Evolutionary conservation across 331 rosid genomes (phyloP), one percentile per base, ranked within the genome.

Genomic region (Quercus phellos): DNA sequence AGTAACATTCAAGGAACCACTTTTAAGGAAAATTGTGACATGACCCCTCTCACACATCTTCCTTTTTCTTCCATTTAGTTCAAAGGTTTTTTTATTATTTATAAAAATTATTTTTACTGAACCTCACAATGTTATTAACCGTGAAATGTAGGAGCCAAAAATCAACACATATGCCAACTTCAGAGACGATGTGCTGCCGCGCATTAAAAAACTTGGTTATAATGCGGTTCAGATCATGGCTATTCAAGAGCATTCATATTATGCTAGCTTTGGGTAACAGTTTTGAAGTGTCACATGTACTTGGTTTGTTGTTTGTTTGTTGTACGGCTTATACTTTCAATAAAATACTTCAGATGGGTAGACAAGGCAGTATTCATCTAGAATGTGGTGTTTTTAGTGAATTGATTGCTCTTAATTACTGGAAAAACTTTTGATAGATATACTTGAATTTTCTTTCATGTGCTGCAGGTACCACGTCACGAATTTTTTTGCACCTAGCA

Each of bases 211-310:
- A 75, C 99, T 95, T 83, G 99, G 99, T 70, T 95, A 95, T 82
- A 95, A 95, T 88, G 96, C 98, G 76, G 98, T 95, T 78, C 98
- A 94, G 88, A 89, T 94, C 74, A 94, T 94, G 98, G 98, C 98
- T 81, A 89, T 94, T 75, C 98, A 94, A 85, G 98, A 94, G 80
- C 98, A 94, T 83, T 86, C 98, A 74, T 94, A 94, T 78, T 94
- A 94, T 82, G 98, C 98, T 70, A 89, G 98, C 90, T 94, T 94
- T 86, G 98, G 98, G 98, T 94, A 86, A 74, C 74, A 70, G 74
- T 73, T 68, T 75, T 72, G 77, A 66, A 32, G 46, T 24, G n/a
- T 71, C 77, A 61, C 38, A 74, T 85, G 24, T 66, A 27, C 21
- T 72, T 76, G 2, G 6, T 34, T 35, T 64, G 35, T 24, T 17